phyloP scores from a whole-genome alignment of 2,329 filamentous ascomycete genomes.

The Colletotrichum costaricense region DNA sequence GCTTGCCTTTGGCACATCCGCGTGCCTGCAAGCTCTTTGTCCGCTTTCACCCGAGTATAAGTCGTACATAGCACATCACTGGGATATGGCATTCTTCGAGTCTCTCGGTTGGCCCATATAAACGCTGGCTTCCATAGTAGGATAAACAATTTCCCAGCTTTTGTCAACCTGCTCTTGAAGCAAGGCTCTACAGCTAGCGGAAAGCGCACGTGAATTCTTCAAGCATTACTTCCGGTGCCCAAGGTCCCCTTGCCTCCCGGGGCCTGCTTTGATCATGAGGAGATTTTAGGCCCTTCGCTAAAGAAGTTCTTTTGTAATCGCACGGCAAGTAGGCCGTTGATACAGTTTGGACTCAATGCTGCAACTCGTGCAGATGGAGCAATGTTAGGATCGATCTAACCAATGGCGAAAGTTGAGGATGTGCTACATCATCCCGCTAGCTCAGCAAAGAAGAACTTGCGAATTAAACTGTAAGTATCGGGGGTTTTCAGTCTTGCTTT shows the following conservation, averaged over 20 bases:
- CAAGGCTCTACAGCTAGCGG: not conserved
- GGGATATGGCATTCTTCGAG: not conserved
- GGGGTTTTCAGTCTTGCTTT: not conserved
- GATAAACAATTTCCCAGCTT: not conserved
- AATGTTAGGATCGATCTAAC: not conserved
- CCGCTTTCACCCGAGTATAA: slow-evolving; percentile 12
- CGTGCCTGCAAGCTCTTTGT: not conserved
- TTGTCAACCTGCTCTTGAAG: not conserved
- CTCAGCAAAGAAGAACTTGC: not conserved
- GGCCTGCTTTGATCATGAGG: not conserved
- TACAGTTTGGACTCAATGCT: not conserved
- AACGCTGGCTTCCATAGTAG: not conserved
- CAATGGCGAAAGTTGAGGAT: not conserved
- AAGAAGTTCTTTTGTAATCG: not conserved
- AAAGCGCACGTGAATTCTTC: not conserved
- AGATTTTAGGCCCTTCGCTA: not conserved
- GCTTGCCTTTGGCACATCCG: not conserved
- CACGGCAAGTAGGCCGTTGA: not conserved
- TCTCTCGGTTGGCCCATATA: not conserved
- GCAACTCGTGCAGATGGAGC: not conserved
- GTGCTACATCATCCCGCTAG: not conserved
- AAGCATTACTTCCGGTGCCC: not conserved
- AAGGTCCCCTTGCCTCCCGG: not conserved
- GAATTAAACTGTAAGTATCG: not conserved
- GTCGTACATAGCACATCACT: not conserved